Conservation (phyloP, 164 flowering plant species). For the Stephania japonica region DNA sequence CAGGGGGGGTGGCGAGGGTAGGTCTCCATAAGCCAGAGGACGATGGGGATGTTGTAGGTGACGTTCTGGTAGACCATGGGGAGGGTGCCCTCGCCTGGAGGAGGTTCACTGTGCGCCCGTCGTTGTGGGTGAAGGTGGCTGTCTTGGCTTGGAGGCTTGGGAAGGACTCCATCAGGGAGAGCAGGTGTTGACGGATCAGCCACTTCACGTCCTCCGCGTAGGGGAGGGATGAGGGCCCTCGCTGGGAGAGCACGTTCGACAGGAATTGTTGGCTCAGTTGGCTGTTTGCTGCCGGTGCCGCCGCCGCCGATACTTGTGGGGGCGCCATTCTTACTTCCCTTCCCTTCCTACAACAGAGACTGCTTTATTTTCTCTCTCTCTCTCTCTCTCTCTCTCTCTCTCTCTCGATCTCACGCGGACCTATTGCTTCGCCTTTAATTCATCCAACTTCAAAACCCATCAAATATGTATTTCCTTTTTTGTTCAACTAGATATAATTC, state of each 20-base stretch:
- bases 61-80: constrained; percentile 62
- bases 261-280: constrained; percentile 56
- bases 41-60: constrained; percentile 76
- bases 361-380: no score
- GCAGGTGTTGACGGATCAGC: constrained; percentile 78
- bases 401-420: no score
- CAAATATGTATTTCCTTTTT: no score
- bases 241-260: constrained; percentile 68
- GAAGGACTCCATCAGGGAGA: constrained; percentile 40
- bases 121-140: constrained; percentile 81
- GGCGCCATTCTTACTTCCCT: no score
- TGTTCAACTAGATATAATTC: no score
- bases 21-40: constrained; percentile 78
- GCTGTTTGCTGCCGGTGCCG: not conserved
- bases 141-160: constrained; percentile 72
- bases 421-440: no score
- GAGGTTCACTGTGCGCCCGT: constrained; percentile 73
- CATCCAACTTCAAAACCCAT: no score
- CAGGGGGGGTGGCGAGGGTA: constrained; percentile 83
- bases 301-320: not conserved
- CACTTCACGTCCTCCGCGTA: constrained; percentile 78
- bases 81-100: constrained; percentile 84
- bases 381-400: no score
- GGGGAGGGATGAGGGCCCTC: constrained; percentile 78
- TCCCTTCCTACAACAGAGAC: no score